Evolutionary conservation across 1,284 basidiomycete genomes (phyloP).

Genomic region (Trichosporon sp.): DNA sequence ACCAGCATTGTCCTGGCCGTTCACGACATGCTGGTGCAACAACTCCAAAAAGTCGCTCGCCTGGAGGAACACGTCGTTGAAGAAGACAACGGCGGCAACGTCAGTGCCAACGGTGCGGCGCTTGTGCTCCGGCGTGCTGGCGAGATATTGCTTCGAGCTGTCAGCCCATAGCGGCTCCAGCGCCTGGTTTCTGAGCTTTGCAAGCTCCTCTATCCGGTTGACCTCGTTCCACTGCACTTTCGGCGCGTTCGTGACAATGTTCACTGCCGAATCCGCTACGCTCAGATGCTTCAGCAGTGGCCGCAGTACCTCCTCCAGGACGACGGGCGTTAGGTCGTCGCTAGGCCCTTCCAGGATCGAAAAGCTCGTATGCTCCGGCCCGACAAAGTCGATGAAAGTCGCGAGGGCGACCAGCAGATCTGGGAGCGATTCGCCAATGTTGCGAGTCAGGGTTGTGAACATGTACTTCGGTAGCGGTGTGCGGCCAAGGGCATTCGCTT

Average conservation of each 20-base stretch:
- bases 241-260: conserved; percentile 34
- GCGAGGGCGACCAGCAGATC: conserved; percentile 46
- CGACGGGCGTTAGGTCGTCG: conserved; percentile 40
- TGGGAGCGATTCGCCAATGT: conserved; percentile 43
- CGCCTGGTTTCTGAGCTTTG: conserved; percentile 45
- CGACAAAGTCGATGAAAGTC: conserved; percentile 39
- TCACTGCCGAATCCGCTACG: conserved; percentile 29
- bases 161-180: conserved; percentile 43
- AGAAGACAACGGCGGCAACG: conserved; percentile 41
- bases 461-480: conserved; percentile 35
- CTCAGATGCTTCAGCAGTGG: conserved; percentile 38
- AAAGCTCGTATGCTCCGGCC: conserved; percentile 34
- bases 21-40: conserved; percentile 41
- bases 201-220: conserved; percentile 47
- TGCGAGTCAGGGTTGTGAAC: conserved; percentile 40
- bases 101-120: conserved; percentile 17
- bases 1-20: conserved; percentile 18
- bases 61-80: conserved; percentile 49
- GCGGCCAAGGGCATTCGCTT: neutral
- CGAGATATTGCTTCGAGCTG: conserved; percentile 3
- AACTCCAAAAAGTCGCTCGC: conserved; percentile 45
- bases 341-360: conserved; percentile 49
- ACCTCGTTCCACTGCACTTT: conserved; percentile 37
- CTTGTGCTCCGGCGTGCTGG: conserved; percentile 11
- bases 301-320: conserved; percentile 35